phyloP scores from a whole-genome alignment of 108 stramenopile species.

The Cyclotella choctawhatcheeana region DNA sequence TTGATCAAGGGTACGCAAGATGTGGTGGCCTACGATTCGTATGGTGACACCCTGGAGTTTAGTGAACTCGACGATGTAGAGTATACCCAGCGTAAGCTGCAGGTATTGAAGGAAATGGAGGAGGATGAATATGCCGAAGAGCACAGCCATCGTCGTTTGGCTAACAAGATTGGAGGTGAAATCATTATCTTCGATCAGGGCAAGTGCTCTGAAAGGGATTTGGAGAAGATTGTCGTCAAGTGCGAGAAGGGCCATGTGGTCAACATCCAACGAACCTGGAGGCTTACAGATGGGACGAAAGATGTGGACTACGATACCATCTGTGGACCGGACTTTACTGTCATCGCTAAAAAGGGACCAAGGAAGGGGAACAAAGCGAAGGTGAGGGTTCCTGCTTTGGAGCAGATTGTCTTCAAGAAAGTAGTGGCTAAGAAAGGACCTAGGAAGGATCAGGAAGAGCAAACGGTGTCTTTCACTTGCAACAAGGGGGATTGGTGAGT shows the following conservation, averaged over 20 bases:
- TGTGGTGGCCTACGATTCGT: constrained; percentile 2
- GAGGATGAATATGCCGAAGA: not conserved
- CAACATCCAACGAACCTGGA: constrained; percentile 14
- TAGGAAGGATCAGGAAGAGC: not conserved
- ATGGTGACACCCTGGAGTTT: constrained; percentile 1
- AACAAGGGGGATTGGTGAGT: constrained; percentile 33
- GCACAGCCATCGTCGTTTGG: constrained; percentile 12
- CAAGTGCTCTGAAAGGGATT: constrained; percentile 19
- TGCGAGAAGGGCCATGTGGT: constrained; percentile 6
- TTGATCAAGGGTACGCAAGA: constrained; percentile 2
- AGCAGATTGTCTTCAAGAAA: constrained; percentile 13
- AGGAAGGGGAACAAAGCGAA: constrained; percentile 1
- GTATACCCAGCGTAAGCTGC: not conserved
- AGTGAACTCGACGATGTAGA: not conserved
- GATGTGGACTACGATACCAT: constrained; percentile 11
- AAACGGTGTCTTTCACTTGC: constrained; percentile 8
- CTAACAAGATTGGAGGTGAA: not conserved
- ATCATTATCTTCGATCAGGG: constrained; percentile 18
- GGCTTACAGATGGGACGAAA: not conserved
- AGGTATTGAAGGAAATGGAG: constrained; percentile 7
- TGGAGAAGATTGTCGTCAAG: constrained; percentile 12
- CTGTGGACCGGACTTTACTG: constrained; percentile 19
- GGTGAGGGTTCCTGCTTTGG: not conserved
- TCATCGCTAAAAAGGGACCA: constrained; percentile 13
- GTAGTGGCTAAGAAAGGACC: constrained; percentile 1